Evolutionary conservation across 2,329 filamentous ascomycete genomes (phyloP).

Genomic region (Drechslerella coelobrocha): DNA sequence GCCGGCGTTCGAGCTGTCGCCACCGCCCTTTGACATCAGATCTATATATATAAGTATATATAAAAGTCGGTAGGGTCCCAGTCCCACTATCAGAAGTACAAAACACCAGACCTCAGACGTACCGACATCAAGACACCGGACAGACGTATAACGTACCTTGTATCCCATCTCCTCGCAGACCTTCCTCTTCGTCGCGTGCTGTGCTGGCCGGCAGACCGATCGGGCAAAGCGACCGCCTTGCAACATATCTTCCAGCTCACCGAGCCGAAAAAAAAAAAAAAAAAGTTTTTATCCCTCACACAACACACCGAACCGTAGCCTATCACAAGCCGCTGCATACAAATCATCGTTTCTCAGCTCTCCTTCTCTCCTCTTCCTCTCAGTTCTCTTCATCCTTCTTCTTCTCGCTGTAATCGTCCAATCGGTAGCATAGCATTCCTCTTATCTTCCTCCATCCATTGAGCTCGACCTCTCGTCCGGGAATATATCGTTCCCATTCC

Average conservation of each 20-base stretch:
- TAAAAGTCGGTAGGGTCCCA: no score
- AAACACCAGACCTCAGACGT: no score
- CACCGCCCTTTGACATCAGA: no score
- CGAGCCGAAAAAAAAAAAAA: slow-evolving; percentile 14
- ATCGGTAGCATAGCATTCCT: background rate
- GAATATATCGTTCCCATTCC: slow-evolving; percentile 4
- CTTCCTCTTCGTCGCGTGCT: background rate
- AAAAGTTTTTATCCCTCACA: slow-evolving; percentile 50
- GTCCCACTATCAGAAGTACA: no score
- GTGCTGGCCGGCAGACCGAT: slow-evolving; percentile 3
- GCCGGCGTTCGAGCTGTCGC: no score
- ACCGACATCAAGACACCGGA: no score
- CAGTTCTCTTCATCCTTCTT: background rate
- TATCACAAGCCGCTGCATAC: slow-evolving; percentile 14
- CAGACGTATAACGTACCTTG: no score
- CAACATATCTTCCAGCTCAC: slow-evolving; percentile 21
- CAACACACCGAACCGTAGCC: slow-evolving; percentile 1
- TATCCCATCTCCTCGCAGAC: no score
- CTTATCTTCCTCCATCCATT: slow-evolving; percentile 8
- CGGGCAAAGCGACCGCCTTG: background rate
- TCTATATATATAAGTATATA: no score
- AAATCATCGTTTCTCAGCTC: slow-evolving; percentile 10
- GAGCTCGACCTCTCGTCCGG: slow-evolving; percentile 1
- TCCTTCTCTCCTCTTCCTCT: background rate
- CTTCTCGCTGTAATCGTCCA: background rate